These are phyloP conservation scores for Picochlorum sp. DNA, from an alignment of 139 green algal species.

Conservation along the genomic window DNA sequence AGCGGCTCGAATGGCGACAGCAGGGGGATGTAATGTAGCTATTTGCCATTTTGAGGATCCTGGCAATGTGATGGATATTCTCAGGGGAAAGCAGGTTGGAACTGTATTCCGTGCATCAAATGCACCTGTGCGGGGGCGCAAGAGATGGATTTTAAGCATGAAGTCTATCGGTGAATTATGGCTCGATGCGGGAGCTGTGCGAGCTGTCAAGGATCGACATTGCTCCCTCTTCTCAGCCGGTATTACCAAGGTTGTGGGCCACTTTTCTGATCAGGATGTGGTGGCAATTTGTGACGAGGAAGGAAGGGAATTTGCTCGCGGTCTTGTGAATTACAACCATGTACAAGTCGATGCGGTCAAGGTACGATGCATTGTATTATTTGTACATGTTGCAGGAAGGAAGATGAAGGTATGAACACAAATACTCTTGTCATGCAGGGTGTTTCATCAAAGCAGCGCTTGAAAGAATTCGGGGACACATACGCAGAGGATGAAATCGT, in stretches of 20 bases:
- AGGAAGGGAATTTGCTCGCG: slow-evolving; percentile 70
- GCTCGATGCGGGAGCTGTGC: slow-evolving; percentile 66
- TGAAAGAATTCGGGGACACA: slow-evolving; percentile 37
- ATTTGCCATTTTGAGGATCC: slow-evolving; percentile 53
- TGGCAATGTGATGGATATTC: slow-evolving; percentile 40
- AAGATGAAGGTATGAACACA: not conserved
- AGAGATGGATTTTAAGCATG: slow-evolving; percentile 77
- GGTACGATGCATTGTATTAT: slow-evolving; percentile 6
- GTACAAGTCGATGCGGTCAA: slow-evolving; percentile 34
- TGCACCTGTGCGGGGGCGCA: slow-evolving; percentile 45
- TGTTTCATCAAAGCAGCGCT: slow-evolving; percentile 29
- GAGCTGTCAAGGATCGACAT: slow-evolving; percentile 52
- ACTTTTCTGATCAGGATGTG: slow-evolving; percentile 56
- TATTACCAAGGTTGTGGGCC: slow-evolving; percentile 45
- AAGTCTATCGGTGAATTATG: slow-evolving; percentile 49
- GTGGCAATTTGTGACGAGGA: slow-evolving; percentile 59
- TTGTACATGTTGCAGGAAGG: not conserved
- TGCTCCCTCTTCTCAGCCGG: slow-evolving; percentile 77
- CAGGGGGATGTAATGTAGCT: slow-evolving; percentile 70
- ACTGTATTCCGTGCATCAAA: slow-evolving; percentile 48
- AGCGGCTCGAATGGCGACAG: slow-evolving; percentile 78
- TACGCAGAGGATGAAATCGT: slow-evolving; percentile 47
- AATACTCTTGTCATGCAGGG: slow-evolving; percentile 20
- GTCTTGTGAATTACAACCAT: slow-evolving; percentile 68
- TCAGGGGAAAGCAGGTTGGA: slow-evolving; percentile 35